Evolutionary conservation across 139 green algal genomes (phyloP).

Genomic region (Desmodesmus armatus): DNA sequence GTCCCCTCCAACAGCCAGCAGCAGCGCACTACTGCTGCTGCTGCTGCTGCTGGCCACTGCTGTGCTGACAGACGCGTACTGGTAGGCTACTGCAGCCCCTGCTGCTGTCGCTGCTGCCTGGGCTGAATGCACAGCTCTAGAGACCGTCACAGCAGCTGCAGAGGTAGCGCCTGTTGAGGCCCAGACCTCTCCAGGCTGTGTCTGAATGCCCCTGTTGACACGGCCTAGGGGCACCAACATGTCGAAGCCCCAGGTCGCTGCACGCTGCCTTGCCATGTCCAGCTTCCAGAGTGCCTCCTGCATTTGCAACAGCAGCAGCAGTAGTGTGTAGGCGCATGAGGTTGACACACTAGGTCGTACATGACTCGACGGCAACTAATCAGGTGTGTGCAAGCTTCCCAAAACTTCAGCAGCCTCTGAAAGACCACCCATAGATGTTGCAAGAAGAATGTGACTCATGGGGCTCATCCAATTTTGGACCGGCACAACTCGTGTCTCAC

Average conservation of each 20-base stretch:
- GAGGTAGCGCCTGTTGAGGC: slow-evolving; percentile 16
- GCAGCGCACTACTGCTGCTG: slow-evolving; percentile 12
- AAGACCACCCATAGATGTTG: too few relatives aligned
- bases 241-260: slow-evolving; percentile 33
- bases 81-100: too few relatives aligned
- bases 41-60: not conserved
- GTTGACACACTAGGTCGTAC: too few relatives aligned
- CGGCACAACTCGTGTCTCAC: too few relatives aligned
- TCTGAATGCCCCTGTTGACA: slow-evolving; percentile 41
- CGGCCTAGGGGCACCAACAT: slow-evolving; percentile 38
- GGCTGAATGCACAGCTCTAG: not conserved
- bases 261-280: slow-evolving; percentile 1
- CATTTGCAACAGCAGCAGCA: too few relatives aligned
- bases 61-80: not conserved
- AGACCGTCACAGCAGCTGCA: not conserved
- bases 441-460: too few relatives aligned
- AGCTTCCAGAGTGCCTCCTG: slow-evolving; percentile 43
- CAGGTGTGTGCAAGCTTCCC: too few relatives aligned
- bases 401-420: too few relatives aligned
- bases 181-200: slow-evolving; percentile 43
- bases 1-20: slow-evolving; percentile 3
- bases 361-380: too few relatives aligned
- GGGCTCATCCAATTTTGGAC: too few relatives aligned
- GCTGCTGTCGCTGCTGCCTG: slow-evolving; percentile 20
- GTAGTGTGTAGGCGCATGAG: too few relatives aligned